Percentiles rank a stretch among this genome's conserved stretches.
Conservation (phyloP, 1,284 basidiomycete species). For the Cryptococcus deneoformans region DNA sequence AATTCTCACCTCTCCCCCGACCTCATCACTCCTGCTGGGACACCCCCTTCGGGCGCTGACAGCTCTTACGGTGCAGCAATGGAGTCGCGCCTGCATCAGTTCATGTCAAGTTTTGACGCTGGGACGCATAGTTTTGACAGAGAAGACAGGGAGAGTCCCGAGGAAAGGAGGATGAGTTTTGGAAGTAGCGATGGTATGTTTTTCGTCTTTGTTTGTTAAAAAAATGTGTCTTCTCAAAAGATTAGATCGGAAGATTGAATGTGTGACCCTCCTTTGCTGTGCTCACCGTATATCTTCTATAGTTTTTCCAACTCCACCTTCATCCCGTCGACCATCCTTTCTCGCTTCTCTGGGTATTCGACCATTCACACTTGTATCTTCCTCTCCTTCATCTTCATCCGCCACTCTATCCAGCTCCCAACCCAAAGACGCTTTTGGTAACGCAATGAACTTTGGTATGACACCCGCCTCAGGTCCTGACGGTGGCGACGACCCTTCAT, state of each 20-base stretch:
- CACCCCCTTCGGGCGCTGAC: background rate
- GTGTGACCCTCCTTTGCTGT: background rate
- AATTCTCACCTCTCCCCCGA: background rate
- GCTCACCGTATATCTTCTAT: background rate
- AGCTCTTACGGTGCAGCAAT: slow-evolving; percentile 2
- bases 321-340: slow-evolving; percentile 19
- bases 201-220: too few relatives aligned
- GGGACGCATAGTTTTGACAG: slow-evolving; percentile 33
- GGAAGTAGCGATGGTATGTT: background rate
- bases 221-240: too few relatives aligned
- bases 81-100: slow-evolving; percentile 23
- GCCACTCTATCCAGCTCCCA: slow-evolving; percentile 2
- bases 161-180: slow-evolving; percentile 14
- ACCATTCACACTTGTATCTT: slow-evolving; percentile 9
- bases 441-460: background rate
- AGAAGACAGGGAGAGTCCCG: slow-evolving; percentile 18
- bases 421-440: background rate
- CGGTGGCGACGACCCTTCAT: background rate
- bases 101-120: slow-evolving; percentile 27
- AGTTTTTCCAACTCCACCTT: slow-evolving; percentile 17
- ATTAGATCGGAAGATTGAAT: too few relatives aligned
- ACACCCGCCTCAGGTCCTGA: background rate
- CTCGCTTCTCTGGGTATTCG: slow-evolving; percentile 14
- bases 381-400: slow-evolving; percentile 5
- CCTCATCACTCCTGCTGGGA: background rate